Percentiles rank a stretch among this genome's conserved stretches.
phyloP scores from a whole-genome alignment of 257 asterid species.

The Craterostigma plantagineum region DNA sequence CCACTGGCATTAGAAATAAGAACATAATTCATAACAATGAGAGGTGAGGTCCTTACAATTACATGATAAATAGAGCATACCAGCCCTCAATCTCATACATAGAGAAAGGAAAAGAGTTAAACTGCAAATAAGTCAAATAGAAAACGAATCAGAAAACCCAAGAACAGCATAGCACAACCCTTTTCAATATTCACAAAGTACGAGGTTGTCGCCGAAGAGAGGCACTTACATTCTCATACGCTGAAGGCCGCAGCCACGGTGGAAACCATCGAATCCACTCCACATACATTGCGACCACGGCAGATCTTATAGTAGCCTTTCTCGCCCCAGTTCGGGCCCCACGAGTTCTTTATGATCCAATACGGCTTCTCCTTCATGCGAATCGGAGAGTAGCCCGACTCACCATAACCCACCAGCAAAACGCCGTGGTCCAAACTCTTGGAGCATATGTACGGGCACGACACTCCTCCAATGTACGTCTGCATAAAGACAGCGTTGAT shows the following conservation, averaged over 20 bases:
- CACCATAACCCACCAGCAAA: slow-evolving; percentile 52
- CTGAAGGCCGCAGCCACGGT: slow-evolving; percentile 42
- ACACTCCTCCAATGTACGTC: slow-evolving; percentile 54
- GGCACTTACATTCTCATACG: too few relatives aligned
- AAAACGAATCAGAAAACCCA: too few relatives aligned
- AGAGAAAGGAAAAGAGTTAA: too few relatives aligned
- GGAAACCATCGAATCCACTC: slow-evolving; percentile 79
- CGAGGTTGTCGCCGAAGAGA: too few relatives aligned
- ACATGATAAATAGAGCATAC: too few relatives aligned
- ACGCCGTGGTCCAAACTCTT: slow-evolving; percentile 49
- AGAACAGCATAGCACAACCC: too few relatives aligned
- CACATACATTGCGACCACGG: slow-evolving; percentile 40
- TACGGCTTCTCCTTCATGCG: slow-evolving; percentile 50
- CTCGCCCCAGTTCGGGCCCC: slow-evolving; percentile 67
- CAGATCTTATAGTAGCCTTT: slow-evolving; percentile 55
- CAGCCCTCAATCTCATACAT: too few relatives aligned
- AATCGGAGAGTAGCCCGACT: slow-evolving; percentile 44
- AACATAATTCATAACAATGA: too few relatives aligned
- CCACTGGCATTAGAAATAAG: too few relatives aligned
- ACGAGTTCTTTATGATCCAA: slow-evolving; percentile 72
- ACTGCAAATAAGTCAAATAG: too few relatives aligned
- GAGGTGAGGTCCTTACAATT: too few relatives aligned
- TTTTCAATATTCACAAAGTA: too few relatives aligned
- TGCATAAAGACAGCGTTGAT: slow-evolving; percentile 69
- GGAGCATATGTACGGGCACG: slow-evolving; percentile 61